phyloP scores from a whole-genome alignment of 2,329 filamentous ascomycete species.

The Scopulariopsis brevicaulis region DNA sequence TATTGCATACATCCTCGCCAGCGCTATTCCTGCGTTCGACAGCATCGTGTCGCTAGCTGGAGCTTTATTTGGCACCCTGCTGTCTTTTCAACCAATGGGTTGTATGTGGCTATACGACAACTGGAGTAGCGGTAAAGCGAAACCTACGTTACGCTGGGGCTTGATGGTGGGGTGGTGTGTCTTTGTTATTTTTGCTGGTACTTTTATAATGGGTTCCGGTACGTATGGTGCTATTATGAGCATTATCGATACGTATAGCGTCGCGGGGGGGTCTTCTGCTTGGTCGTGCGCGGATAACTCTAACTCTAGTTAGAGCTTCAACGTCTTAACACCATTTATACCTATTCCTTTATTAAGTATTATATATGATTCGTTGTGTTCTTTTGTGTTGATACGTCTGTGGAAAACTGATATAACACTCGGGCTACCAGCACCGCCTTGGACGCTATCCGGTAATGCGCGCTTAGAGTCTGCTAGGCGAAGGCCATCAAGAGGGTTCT shows the following conservation, averaged over 20 bases:
- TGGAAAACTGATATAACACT: too few relatives aligned
- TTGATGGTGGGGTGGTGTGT: constrained; percentile 12
- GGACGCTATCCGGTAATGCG: too few relatives aligned
- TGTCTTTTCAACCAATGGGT: constrained; percentile 17
- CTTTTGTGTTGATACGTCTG: too few relatives aligned
- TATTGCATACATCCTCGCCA: constrained; percentile 16
- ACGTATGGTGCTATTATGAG: constrained; percentile 26
- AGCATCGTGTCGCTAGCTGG: constrained; percentile 15
- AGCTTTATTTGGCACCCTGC: constrained; percentile 14
- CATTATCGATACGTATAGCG: constrained; percentile 21
- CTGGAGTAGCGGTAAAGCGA: constrained; percentile 14
- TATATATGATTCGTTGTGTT: too few relatives aligned
- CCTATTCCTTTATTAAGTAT: too few relatives aligned
- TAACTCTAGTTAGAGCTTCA: constrained; percentile 5
- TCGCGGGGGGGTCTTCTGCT: constrained; percentile 15
- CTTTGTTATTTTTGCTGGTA: constrained; percentile 23
- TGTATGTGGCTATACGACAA: constrained; percentile 31
- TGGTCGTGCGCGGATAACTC: constrained; percentile 29
- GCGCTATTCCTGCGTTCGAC: constrained; percentile 16
- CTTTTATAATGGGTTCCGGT: constrained; percentile 26
- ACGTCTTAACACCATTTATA: too few relatives aligned
- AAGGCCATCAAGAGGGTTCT: too few relatives aligned
- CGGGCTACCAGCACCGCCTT: too few relatives aligned
- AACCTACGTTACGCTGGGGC: constrained; percentile 9
- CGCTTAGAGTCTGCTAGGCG: too few relatives aligned